Percentiles rank a stretch among this genome's conserved stretches.
phyloP scores from a whole-genome alignment of 202 grass and related monocot genomes.

The Hordeum pubiflorum region DNA sequence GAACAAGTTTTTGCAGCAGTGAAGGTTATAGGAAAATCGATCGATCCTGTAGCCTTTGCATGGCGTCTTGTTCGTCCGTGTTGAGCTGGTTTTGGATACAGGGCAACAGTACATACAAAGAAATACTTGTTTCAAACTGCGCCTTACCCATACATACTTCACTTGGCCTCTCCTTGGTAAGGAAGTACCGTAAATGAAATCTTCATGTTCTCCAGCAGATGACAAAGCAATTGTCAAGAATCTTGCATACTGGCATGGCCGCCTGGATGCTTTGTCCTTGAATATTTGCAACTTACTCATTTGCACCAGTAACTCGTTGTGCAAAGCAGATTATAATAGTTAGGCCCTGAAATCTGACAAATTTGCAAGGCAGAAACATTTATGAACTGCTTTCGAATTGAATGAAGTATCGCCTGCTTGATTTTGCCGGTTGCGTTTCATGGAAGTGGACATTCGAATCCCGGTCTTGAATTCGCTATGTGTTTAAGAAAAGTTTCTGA shows the following conservation, averaged over 20 bases:
- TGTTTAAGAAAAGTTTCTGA: not conserved
- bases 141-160: not conserved
- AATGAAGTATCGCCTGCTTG: not conserved
- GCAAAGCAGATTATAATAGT: not conserved
- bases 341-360: not conserved
- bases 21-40: not conserved
- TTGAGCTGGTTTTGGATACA: not conserved
- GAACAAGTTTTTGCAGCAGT: slow-evolving; percentile 53
- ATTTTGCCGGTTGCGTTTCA: not conserved
- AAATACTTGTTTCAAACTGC: not conserved
- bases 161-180: not conserved
- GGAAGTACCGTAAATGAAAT: not conserved
- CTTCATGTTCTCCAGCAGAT: not conserved
- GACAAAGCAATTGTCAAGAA: not conserved
- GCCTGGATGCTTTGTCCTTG: not conserved
- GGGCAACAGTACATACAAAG: not conserved
- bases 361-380: not conserved
- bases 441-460: not conserved
- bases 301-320: not conserved
- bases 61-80: not conserved
- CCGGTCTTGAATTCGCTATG: not conserved
- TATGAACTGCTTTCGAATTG: not conserved
- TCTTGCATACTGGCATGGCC: not conserved
- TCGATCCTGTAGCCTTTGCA: not conserved
- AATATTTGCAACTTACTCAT: not conserved